Percentiles rank a stretch among this genome's conserved stretches.
Conservation (phyloP, 2,329 filamentous ascomycete species). For the Pseudogymnoascus sp. region DNA sequence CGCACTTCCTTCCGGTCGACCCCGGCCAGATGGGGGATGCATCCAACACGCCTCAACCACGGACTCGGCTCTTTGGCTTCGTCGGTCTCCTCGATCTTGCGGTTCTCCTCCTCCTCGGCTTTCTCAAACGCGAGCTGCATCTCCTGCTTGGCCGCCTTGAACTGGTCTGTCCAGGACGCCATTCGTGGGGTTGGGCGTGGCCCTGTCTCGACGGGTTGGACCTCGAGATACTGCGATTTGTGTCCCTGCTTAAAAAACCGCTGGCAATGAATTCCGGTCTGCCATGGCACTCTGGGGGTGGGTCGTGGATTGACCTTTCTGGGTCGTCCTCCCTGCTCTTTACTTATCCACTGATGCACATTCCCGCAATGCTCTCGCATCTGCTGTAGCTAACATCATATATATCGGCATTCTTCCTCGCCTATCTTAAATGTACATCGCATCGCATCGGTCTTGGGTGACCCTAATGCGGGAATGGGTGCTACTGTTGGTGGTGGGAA, state of each 20-base stretch:
- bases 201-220: neutral
- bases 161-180: too few relatives aligned
- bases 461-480: neutral
- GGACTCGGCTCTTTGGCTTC: too few relatives aligned
- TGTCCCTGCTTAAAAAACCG: neutral
- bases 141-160: too few relatives aligned
- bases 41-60: too few relatives aligned
- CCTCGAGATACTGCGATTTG: neutral
- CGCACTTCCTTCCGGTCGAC: conserved; percentile 8
- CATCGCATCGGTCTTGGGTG: neutral
- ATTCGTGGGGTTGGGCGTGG: neutral
- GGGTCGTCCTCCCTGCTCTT: neutral
- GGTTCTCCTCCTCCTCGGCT: too few relatives aligned
- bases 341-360: neutral
- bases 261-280: neutral
- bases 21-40: too few relatives aligned
- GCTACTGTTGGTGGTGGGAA: neutral
- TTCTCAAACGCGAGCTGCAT: too few relatives aligned
- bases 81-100: too few relatives aligned
- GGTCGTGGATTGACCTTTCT: conserved; percentile 7
- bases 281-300: neutral
- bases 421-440: neutral
- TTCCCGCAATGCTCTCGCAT: neutral
- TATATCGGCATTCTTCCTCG: neutral
- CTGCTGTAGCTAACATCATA: neutral